These are phyloP conservation scores for Claviceps digitariae DNA, from an alignment of 2,329 filamentous ascomycete genomes.

Conservation along the genomic window DNA sequence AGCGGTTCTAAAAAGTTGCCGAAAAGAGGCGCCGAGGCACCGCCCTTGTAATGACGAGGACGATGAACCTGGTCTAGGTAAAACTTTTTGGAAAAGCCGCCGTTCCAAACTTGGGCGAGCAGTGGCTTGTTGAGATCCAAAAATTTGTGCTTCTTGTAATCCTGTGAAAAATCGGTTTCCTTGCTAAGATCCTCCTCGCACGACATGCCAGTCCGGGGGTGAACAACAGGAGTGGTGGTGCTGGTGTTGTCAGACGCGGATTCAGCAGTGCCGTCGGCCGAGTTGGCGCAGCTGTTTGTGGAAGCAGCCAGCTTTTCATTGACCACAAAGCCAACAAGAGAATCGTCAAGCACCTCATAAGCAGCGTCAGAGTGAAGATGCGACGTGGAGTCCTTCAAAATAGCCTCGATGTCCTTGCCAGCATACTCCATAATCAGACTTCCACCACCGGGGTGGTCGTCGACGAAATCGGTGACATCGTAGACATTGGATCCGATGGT, in stretches of 20 bases:
- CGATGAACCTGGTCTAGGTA: conserved; percentile 94
- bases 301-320: conserved; percentile 37
- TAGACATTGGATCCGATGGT: conserved; percentile 83
- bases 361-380: conserved; percentile 82
- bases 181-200: conserved; percentile 73
- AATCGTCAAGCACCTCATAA: conserved; percentile 91
- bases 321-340: conserved; percentile 66
- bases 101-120: conserved; percentile 74
- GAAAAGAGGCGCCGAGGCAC: conserved; percentile 83
- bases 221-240: conserved; percentile 19
- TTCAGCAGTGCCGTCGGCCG: conserved; percentile 16
- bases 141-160: conserved; percentile 89
- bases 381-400: conserved; percentile 70
- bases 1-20: conserved; percentile 98
- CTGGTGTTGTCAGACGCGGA: conserved; percentile 15
- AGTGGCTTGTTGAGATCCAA: conserved; percentile 77
- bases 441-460: conserved; percentile 80
- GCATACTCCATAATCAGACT: conserved; percentile 83
- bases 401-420: conserved; percentile 71
- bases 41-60: conserved; percentile 89
- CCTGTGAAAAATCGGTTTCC: conserved; percentile 62
- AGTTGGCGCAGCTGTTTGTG: conserved; percentile 10
- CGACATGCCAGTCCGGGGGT: conserved; percentile 73
- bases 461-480: conserved; percentile 84
- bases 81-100: conserved; percentile 87